A percentile compares a stretch with the other conserved stretches of the same genome.
These are phyloP conservation scores for Hamigera avellanea DNA, from an alignment of 495 filamentous ascomycete species.

Conservation along the genomic window DNA sequence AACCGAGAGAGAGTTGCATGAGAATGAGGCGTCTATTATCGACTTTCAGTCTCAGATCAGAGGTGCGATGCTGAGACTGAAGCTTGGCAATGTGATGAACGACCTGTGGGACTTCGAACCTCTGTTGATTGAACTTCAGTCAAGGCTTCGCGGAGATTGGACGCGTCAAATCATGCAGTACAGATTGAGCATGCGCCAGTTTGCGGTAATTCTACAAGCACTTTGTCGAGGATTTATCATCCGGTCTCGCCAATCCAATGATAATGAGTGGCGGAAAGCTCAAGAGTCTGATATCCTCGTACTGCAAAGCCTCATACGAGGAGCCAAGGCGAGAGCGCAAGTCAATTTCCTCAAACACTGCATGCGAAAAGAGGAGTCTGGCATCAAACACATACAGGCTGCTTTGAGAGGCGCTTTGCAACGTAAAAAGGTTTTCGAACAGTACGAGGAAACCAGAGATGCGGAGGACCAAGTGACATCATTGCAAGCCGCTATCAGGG, in stretches of 20 bases:
- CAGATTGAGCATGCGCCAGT: conserved; percentile 63
- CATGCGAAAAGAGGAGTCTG: conserved; percentile 44
- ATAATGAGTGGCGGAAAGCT: conserved; percentile 56
- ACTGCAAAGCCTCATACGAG: conserved; percentile 79
- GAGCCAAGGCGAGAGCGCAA: conserved; percentile 58
- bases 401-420: conserved; percentile 50
- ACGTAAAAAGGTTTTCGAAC: conserved; percentile 32
- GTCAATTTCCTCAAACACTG: conserved; percentile 51
- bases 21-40: conserved; percentile 55
- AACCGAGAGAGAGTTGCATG: conserved; percentile 70
- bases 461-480: conserved; percentile 38
- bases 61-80: conserved; percentile 66
- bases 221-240: conserved; percentile 68
- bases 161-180: conserved; percentile 67
- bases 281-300: conserved; percentile 60
- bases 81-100: conserved; percentile 75
- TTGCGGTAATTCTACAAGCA: conserved; percentile 68
- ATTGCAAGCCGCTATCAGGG: conserved; percentile 64
- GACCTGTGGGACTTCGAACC: conserved; percentile 82
- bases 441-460: conserved; percentile 34
- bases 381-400: conserved; percentile 48
- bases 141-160: conserved; percentile 70
- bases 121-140: conserved; percentile 67
- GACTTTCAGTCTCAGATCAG: conserved; percentile 85
- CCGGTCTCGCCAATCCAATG: conserved; percentile 47